Evolutionary conservation across 768 basidiomycete species (phyloP).

Genomic region (Pulveroboletus sp.): DNA sequence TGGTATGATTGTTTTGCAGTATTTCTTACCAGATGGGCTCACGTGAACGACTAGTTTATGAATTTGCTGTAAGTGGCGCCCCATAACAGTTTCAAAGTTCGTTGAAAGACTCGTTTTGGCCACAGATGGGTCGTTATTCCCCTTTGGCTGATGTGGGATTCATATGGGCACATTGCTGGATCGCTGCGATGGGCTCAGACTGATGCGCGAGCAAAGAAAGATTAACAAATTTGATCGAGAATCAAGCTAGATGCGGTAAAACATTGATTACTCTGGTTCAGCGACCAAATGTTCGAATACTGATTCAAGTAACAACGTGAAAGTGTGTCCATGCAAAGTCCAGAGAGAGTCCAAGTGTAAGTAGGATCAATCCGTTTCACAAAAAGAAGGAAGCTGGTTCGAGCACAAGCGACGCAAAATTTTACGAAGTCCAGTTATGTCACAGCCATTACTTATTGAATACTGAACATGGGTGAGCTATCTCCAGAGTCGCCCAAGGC

Average conservation of each 20-base stretch:
- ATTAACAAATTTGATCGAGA: constrained; percentile 18
- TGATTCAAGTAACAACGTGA: too few relatives aligned
- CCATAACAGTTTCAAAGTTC: not conserved
- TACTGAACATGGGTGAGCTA: constrained; percentile 55
- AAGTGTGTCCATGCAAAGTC: constrained; percentile 15
- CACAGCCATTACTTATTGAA: too few relatives aligned
- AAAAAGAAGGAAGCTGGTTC: constrained; percentile 5
- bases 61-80: constrained; percentile 60
- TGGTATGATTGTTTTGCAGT: constrained; percentile 45
- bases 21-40: not conserved
- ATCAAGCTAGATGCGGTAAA: too few relatives aligned
- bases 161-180: constrained; percentile 66
- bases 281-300: too few relatives aligned
- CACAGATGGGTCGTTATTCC: constrained; percentile 79
- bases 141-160: constrained; percentile 72
- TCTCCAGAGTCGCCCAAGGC: constrained; percentile 73
- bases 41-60: constrained; percentile 56
- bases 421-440: not conserved
- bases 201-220: constrained; percentile 34
- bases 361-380: constrained; percentile 1
- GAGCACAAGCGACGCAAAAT: constrained; percentile 1
- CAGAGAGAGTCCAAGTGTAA: constrained; percentile 1
- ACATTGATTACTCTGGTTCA: too few relatives aligned
- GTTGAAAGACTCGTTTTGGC: constrained; percentile 1
- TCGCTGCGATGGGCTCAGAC: constrained; percentile 48